These are phyloP conservation scores for Trichoderma atroviride DNA, from an alignment of 2,329 filamentous ascomycete species.

Conservation along the genomic window DNA sequence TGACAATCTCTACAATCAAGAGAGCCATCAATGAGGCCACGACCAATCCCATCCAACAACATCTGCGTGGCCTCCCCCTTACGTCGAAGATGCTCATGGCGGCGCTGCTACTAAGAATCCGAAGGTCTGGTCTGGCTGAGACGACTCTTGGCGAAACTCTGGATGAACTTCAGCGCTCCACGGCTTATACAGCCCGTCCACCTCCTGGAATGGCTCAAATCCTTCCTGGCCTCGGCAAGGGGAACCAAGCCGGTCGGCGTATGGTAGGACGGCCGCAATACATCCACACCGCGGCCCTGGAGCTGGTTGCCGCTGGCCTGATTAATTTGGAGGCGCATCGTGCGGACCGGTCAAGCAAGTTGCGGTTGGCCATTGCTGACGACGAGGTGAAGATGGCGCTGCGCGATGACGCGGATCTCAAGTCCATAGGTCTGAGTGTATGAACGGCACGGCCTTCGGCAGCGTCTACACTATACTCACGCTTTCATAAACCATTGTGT, in stretches of 20 bases:
- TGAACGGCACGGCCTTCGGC: neutral
- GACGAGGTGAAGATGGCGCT: constrained; percentile 90
- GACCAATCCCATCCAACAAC: constrained; percentile 87
- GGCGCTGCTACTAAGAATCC: constrained; percentile 75
- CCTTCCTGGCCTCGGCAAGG: constrained; percentile 37
- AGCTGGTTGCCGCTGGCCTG: constrained; percentile 84
- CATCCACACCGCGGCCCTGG: constrained; percentile 73
- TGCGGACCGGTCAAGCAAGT: constrained; percentile 83
- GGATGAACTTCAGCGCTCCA: constrained; percentile 64
- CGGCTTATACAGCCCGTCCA: constrained; percentile 40
- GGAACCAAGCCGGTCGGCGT: constrained; percentile 36
- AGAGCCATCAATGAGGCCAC: constrained; percentile 94
- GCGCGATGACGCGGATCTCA: constrained; percentile 84
- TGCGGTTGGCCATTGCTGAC: constrained; percentile 82
- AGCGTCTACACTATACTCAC: neutral
- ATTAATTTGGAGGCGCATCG: constrained; percentile 79
- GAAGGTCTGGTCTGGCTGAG: constrained; percentile 83
- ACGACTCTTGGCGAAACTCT: constrained; percentile 86
- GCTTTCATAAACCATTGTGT: neutral
- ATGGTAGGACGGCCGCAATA: constrained; percentile 40
- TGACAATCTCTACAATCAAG: constrained; percentile 92
- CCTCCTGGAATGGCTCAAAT: constrained; percentile 44
- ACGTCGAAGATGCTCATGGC: constrained; percentile 83
- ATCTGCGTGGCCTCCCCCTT: constrained; percentile 79
- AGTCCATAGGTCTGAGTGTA: constrained; percentile 62